Conservation (phyloP, 306 rosid genomes). For the Quercus mongolica region DNA sequence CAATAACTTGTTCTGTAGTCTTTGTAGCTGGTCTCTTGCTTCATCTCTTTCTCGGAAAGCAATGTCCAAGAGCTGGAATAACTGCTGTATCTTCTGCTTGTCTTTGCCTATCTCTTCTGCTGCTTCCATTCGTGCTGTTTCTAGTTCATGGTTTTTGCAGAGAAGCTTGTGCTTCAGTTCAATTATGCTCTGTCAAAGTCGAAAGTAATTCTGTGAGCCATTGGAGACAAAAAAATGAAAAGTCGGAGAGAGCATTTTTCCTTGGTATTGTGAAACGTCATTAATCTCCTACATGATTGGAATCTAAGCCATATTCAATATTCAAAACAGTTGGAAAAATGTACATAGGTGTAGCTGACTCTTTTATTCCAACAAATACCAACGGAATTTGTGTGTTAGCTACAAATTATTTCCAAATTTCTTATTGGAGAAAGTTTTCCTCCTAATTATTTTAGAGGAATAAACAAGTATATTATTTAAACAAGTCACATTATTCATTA, state of each 20-base stretch:
- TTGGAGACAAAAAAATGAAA: not conserved
- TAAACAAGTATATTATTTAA: too few relatives aligned
- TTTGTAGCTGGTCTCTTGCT: conserved; percentile 52
- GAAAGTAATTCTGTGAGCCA: not conserved
- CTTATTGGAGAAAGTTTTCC: too few relatives aligned
- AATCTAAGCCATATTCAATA: too few relatives aligned
- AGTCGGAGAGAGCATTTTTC: not conserved
- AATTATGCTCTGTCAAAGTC: conserved; percentile 30
- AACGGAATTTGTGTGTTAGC: too few relatives aligned
- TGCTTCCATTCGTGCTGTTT: conserved; percentile 34
- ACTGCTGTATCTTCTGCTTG: conserved; percentile 33
- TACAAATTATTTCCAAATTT: too few relatives aligned
- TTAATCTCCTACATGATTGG: too few relatives aligned
- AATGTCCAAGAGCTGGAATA: conserved; percentile 30
- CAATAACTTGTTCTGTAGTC: conserved; percentile 23
- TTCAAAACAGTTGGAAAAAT: too few relatives aligned
- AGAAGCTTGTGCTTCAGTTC: conserved; percentile 40
- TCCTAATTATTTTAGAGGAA: too few relatives aligned
- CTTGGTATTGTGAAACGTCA: not conserved
- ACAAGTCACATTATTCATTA: too few relatives aligned
- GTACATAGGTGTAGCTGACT: too few relatives aligned
- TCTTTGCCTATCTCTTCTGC: conserved; percentile 30
- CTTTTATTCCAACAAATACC: too few relatives aligned
- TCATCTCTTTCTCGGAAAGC: conserved; percentile 66
- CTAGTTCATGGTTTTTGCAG: conserved; percentile 32